Base-by-base conservation (phyloP, 2,329 filamentous ascomycete species). In the Fusarium sp. region DNA sequence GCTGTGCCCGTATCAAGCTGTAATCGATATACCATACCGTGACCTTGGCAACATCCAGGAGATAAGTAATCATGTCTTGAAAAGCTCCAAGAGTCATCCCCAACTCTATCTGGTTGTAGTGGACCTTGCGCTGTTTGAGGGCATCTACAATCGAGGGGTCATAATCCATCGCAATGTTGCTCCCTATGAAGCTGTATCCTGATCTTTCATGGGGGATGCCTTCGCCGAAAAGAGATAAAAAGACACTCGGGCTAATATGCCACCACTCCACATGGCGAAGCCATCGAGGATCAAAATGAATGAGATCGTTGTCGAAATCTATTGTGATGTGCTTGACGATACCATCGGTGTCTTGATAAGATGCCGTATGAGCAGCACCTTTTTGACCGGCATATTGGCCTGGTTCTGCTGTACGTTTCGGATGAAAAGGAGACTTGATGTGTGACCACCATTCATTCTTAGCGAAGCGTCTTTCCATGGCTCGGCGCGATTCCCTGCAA, bases 371-470 rank as follows among this genome's bases (percentile, higher is more conserved):
- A 18, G 61, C 14, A 5, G 6, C 13, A 5, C 6, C 57, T 4
- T 31, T 15, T 8, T 50, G 33, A 0, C 24, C 22, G 1, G n/a
- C 22, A 26, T 42, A 57, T 15, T 42, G n/a, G 3, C 70, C 47
- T 5, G 41, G 28, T 5, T n/a, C 14, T 5, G 60, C 51, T 12
- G 39, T 42, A 22, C 41, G 56, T n/a, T 47, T 54, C 26, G 70
- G 59, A 7, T 65, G 61, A 16, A 41, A 45, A 0, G 55, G 42
- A 2, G 42, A 38, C 13, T 57, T 35, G 5, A 54, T 1, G 6
- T 51, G 28, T 7, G 71, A 73, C 67, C 71, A 73, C 71, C 71
- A 73, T 33, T 73, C 67, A 24, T 73, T 73, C 24, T 15, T 71
- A 0, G 2, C 13, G n/a, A 73, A 73, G 0, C 22, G 24, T 16